Conservation (phyloP, 805 yeast species). For the Teunomyces stri region DNA sequence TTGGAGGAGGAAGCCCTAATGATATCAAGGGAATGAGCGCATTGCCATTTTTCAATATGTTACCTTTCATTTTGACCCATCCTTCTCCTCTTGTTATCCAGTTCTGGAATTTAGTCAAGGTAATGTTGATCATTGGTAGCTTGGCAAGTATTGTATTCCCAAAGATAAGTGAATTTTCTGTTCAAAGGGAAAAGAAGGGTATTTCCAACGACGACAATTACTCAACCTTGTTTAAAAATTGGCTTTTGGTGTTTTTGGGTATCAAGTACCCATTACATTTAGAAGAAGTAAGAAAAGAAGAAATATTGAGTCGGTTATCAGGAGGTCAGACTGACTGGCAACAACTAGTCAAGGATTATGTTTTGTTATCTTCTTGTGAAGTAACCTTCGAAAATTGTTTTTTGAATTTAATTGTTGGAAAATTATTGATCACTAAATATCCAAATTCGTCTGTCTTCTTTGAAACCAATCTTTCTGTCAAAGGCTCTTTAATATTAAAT, state of each 20-base stretch:
- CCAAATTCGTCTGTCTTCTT: conserved; percentile 20
- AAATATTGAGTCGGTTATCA: conserved; percentile 15
- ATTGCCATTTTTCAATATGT: conserved; percentile 33
- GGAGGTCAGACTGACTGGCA: conserved; percentile 11
- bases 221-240: conserved; percentile 12
- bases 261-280: conserved; percentile 25
- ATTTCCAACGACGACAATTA: background rate
- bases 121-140: conserved; percentile 11
- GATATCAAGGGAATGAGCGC: conserved; percentile 48
- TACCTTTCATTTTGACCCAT: conserved; percentile 9
- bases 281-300: conserved; percentile 12
- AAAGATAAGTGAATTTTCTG: background rate
- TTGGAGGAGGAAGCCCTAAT: conserved; percentile 44
- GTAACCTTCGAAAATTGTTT: conserved; percentile 33
- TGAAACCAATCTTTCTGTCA: conserved; percentile 22
- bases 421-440: conserved; percentile 20
- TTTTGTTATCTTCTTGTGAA: conserved; percentile 27
- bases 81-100: conserved; percentile 14
- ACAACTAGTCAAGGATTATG: conserved; percentile 23
- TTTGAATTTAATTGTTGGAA: conserved; percentile 28
- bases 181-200: background rate
- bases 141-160: conserved; percentile 11
- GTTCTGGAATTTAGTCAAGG: conserved; percentile 9
- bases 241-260: conserved; percentile 29
- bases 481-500: conserved; percentile 25